Percentiles rank a stretch among this genome's conserved stretches.
phyloP scores from a whole-genome alignment of 345 rosid species.

The Eucalyptus cloeziana region DNA sequence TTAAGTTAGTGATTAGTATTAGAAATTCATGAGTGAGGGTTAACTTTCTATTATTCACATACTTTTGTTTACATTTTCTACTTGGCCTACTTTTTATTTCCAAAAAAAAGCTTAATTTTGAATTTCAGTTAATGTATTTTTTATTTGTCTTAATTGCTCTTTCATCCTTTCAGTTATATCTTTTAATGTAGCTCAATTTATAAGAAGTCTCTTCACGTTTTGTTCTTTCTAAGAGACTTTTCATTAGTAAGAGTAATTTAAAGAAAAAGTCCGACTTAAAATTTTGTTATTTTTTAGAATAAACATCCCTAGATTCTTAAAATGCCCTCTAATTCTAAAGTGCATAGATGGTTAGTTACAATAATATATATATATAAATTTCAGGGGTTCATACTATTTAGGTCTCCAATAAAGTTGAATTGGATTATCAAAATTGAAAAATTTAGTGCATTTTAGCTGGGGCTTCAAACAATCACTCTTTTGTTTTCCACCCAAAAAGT shows the following conservation, averaged over 20 bases:
- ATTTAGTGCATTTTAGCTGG: background rate
- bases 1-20: background rate
- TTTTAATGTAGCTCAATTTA: background rate
- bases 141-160: background rate
- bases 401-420: background rate
- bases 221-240: background rate
- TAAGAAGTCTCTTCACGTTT: background rate
- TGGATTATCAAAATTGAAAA: background rate
- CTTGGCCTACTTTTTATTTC: background rate
- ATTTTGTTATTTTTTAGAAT: background rate
- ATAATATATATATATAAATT: background rate
- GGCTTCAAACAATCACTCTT: background rate
- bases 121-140: background rate
- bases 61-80: background rate
- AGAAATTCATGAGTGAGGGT: background rate
- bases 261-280: background rate
- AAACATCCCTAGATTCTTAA: background rate
- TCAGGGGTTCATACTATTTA: background rate
- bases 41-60: background rate
- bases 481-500: background rate
- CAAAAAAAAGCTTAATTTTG: background rate
- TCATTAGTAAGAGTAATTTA: background rate
- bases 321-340: background rate
- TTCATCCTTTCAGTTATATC: background rate
- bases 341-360: background rate